Evolutionary conservation across 768 basidiomycete genomes (phyloP).

Genomic region (Lentinula raphanica): DNA sequence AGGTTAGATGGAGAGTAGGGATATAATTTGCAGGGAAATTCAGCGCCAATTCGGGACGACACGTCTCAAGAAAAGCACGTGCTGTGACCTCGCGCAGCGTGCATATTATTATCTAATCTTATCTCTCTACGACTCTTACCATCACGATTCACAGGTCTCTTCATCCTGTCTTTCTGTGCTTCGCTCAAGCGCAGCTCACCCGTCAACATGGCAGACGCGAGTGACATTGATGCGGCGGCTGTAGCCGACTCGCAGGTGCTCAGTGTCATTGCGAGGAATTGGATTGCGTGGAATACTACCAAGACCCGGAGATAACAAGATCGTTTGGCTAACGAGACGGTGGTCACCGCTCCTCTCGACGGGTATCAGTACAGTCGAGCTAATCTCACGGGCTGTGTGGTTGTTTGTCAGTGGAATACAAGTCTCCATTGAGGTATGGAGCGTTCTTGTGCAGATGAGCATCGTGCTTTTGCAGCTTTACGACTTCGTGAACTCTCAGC

Average conservation of each 20-base stretch:
- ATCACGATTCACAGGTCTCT: not conserved
- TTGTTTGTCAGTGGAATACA: constrained; percentile 71
- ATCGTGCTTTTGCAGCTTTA: constrained; percentile 45
- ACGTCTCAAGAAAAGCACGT: not conserved
- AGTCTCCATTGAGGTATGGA: constrained; percentile 25
- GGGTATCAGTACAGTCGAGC: constrained; percentile 92
- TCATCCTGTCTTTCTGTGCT: constrained; percentile 5
- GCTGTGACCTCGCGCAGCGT: constrained; percentile 1
- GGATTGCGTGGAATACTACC: constrained; percentile 67
- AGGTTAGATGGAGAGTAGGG: not conserved
- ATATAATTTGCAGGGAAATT: not conserved
- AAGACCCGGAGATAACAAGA: constrained; percentile 68
- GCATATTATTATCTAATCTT: constrained; percentile 1
- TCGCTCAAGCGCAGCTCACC: constrained; percentile 3
- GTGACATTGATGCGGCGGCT: not conserved
- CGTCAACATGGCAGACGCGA: not conserved
- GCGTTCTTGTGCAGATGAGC: too few species aligned
- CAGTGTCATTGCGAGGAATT: constrained; percentile 78
- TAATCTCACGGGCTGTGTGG: constrained; percentile 13
- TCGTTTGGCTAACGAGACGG: constrained; percentile 73
- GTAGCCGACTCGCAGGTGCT: constrained; percentile 45
- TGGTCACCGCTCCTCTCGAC: constrained; percentile 65
- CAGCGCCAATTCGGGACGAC: not conserved
- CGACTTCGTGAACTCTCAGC: constrained; percentile 73
- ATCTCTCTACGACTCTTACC: too few species aligned